Percentiles rank a stretch among this genome's conserved stretches.
Conservation (phyloP, 2,329 filamentous ascomycete species). For the Botrytis squamosa region DNA sequence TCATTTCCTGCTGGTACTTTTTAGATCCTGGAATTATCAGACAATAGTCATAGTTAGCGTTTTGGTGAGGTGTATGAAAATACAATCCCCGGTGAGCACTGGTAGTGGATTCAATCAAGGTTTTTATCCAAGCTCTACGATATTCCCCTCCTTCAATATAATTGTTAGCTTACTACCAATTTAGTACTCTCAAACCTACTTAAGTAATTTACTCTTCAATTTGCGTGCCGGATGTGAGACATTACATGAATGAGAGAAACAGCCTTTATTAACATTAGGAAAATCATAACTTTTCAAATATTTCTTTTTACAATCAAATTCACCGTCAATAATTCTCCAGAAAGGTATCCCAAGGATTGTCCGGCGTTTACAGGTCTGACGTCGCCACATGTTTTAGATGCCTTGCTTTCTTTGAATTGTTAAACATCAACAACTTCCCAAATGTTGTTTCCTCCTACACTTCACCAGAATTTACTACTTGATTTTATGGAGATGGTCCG, state of each 20-base stretch:
- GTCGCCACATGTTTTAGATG: conserved; percentile 14
- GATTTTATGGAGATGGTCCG: conserved; percentile 2
- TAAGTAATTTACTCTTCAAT: background rate
- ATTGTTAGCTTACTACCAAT: background rate
- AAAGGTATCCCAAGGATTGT: conserved; percentile 2
- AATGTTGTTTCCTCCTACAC: conserved; percentile 6
- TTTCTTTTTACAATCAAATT: background rate
- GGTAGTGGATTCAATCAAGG: background rate
- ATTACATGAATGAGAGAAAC: background rate
- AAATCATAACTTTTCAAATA: background rate
- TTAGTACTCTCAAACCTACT: background rate
- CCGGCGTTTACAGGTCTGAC: background rate
- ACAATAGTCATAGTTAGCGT: background rate
- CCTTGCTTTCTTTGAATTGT: conserved; percentile 3
- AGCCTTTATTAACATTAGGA: background rate
- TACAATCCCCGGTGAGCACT: background rate
- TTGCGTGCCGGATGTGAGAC: background rate
- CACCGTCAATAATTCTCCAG: background rate
- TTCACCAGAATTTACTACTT: conserved; percentile 3
- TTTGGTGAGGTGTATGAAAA: background rate
- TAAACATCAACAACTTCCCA: conserved; percentile 5
- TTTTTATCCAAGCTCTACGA: background rate
- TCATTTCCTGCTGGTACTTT: background rate
- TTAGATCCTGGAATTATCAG: background rate
- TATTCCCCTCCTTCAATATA: background rate